These are phyloP conservation scores for Xylariaceae sp. DNA, from an alignment of 2,329 filamentous ascomycete genomes.

Conservation along the genomic window DNA sequence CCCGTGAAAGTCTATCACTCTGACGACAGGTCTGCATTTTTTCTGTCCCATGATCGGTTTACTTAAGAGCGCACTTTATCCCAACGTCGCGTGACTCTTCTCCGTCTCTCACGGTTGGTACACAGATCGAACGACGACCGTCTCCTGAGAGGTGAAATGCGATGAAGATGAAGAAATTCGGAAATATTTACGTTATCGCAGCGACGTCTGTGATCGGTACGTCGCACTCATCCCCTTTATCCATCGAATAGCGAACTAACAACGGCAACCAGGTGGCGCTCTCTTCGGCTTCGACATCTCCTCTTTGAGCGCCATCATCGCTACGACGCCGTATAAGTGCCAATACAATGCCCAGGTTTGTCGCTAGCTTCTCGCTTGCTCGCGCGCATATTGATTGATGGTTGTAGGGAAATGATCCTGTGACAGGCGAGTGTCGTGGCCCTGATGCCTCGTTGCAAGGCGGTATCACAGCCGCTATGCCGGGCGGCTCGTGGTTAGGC, in stretches of 20 bases:
- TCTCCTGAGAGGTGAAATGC: no score
- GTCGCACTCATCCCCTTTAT: constrained; percentile 8
- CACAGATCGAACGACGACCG: no score
- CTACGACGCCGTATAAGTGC: constrained; percentile 39
- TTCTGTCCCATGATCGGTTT: not conserved
- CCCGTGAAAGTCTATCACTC: not conserved
- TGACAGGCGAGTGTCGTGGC: constrained; percentile 41
- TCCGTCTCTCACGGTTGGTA: no score
- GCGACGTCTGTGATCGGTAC: constrained; percentile 40
- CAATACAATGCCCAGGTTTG: constrained; percentile 37
- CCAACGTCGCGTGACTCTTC: no score
- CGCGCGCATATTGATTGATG: not conserved
- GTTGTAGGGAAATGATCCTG: constrained; percentile 25
- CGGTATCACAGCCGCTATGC: constrained; percentile 66
- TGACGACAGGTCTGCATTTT: not conserved
- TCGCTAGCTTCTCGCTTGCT: not conserved
- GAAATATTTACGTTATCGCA: constrained; percentile 41
- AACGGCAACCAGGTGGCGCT: constrained; percentile 31
- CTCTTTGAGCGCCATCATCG: constrained; percentile 43
- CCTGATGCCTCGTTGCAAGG: constrained; percentile 49
- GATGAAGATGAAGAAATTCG: constrained; percentile 30
- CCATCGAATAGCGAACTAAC: no score
- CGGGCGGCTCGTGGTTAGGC: constrained; percentile 63
- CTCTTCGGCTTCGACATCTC: constrained; percentile 43
- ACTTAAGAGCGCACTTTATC: no score